These are phyloP conservation scores for Penicillium sp. DNA, from an alignment of 2,329 filamentous ascomycete species.

Conservation along the genomic window DNA sequence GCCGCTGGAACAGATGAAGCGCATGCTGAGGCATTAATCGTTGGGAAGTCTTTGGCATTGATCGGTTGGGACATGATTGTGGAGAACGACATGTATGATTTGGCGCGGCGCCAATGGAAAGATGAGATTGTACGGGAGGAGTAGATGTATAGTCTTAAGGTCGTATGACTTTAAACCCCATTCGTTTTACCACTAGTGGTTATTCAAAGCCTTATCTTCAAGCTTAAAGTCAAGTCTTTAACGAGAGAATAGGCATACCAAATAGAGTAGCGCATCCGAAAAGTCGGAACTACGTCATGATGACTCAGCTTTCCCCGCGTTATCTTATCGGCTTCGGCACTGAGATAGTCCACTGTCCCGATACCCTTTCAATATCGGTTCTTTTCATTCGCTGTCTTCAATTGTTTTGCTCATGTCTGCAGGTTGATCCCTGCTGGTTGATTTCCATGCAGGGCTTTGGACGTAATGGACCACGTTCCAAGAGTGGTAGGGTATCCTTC, in stretches of 20 bases:
- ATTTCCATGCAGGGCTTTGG: slow-evolving; percentile 26
- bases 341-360: neutral
- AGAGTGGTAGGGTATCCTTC: slow-evolving; percentile 29
- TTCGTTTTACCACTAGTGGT: neutral
- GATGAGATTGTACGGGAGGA: slow-evolving; percentile 17
- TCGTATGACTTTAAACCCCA: neutral
- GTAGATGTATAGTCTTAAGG: neutral
- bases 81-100: slow-evolving; percentile 22
- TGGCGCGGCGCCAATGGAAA: slow-evolving; percentile 25
- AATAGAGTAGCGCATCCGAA: neutral
- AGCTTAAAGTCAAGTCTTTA: no score
- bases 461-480: slow-evolving; percentile 39
- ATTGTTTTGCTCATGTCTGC: slow-evolving; percentile 11
- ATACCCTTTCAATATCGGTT: neutral
- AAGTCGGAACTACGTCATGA: neutral
- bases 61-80: slow-evolving; percentile 34
- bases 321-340: slow-evolving; percentile 7
- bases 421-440: slow-evolving; percentile 5
- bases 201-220: no score
- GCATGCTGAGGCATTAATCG: slow-evolving; percentile 42
- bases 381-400: neutral
- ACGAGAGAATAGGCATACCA: no score
- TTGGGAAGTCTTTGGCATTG: slow-evolving; percentile 47
- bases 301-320: slow-evolving; percentile 5
- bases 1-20: slow-evolving; percentile 44